Base-by-base conservation (phyloP, 2,329 filamentous ascomycete genomes). In the Phaeophleospora eucalypticola region DNA sequence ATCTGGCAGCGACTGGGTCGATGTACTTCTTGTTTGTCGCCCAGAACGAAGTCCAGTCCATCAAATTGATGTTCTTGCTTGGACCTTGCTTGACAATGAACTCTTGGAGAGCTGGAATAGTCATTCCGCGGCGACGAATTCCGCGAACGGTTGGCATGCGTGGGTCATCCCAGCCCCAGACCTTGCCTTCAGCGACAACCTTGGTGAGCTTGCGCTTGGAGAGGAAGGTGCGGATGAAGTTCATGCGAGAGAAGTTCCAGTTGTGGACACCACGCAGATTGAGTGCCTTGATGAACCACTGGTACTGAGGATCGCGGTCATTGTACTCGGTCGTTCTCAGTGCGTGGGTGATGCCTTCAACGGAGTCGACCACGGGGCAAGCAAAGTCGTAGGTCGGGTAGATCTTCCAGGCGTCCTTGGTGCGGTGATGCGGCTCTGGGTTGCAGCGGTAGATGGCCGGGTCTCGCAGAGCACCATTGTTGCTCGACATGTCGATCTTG, bases 391-490 rank as follows among this genome's bases (percentile, higher is more conserved):
- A 93, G 54, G 85, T 91, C 27, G 87, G 87, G 70, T 91, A 91
- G 64, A 89, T 84, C 72, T 90, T 91, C 86, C 87, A 91, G 52
- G 77, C 81, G 48, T 74, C 79, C 24, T 87, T 87, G 1, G 87
- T 93, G 58, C 87, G 82, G 72, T 93, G 87, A 68, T 93, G 86
- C 9, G 74, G 67, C 40, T 77, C 65, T 4, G 80, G 76, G 63
- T 95, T 95, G 80, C 89, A 96, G 57, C 93, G 84, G 77, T 96
- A 97, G 68, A 98, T 94, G 69, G 97, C 90, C 10, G 93, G 93
- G 68, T 98, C 93, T 56, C 93, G 81, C 80, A 97, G 84, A 43
- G 93, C 89, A 71, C 95, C 95, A 76, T 98, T 97, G 56, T 86
- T 86, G 71, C 93, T 86, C 68, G 95, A 87, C 58, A 87, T 81